A percentile compares a stretch with the other conserved stretches of the same genome.
phyloP scores from a whole-genome alignment of 129 eudicot genomes.

The Saussurea involucrata region DNA sequence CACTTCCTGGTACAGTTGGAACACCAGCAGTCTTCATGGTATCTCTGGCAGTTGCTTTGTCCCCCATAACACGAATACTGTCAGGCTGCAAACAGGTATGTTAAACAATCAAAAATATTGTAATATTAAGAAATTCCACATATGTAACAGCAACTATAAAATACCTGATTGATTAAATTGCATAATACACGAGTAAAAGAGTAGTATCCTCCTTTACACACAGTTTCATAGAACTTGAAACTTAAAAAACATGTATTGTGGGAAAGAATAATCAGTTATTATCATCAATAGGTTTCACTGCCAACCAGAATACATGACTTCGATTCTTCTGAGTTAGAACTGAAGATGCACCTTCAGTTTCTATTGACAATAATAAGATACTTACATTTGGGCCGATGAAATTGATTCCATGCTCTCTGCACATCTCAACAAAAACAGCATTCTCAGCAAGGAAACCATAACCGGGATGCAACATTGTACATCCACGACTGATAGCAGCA shows the following conservation, averaged over 20 bases:
- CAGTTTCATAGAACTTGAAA: background rate
- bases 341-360: conserved; percentile 4
- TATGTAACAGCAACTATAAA: background rate
- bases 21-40: conserved; percentile 99
- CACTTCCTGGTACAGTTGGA: conserved; percentile 98
- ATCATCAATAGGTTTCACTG: conserved; percentile 6
- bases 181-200: background rate
- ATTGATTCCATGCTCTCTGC: conserved; percentile 87
- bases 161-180: background rate
- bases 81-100: conserved; percentile 66
- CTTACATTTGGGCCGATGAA: conserved; percentile 94
- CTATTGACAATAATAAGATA: background rate
- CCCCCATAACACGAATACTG: conserved; percentile 95
- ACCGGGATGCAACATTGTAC: conserved; percentile 99
- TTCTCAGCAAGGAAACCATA: conserved; percentile 95
- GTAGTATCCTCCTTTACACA: conserved; percentile 1
- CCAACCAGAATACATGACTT: conserved; percentile 1
- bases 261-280: background rate
- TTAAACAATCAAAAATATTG: conserved; percentile 4
- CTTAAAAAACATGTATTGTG: background rate
- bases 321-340: background rate
- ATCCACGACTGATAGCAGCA: conserved; percentile 89
- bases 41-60: conserved; percentile 96
- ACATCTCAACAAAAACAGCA: conserved; percentile 93
- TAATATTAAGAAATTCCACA: background rate